Conservation (phyloP, 2,329 filamentous ascomycete species). For the Alternaria postmessia region DNA sequence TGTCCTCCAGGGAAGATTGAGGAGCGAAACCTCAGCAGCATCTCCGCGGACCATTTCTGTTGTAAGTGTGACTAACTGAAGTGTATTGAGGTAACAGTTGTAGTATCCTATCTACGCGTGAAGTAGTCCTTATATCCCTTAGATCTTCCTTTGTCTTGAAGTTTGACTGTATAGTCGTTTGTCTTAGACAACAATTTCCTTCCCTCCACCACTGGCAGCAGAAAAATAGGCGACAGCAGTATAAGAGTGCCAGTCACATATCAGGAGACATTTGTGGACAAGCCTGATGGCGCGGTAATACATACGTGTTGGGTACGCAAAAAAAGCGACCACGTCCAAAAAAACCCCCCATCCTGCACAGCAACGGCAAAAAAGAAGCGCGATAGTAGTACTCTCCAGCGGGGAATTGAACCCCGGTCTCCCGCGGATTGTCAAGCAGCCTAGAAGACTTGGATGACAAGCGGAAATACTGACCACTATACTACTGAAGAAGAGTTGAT, state of each 20-base stretch:
- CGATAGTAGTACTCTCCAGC: constrained; percentile 2
- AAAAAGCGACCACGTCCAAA: neutral
- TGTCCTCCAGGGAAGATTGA: neutral
- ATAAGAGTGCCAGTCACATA: neutral
- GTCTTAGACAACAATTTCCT: too few species aligned
- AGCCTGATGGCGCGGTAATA: neutral
- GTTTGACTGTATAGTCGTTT: too few species aligned
- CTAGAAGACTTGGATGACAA: neutral
- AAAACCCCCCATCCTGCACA: neutral
- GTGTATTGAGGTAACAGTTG: too few species aligned
- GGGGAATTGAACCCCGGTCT: constrained; percentile 6
- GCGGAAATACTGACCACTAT: constrained; percentile 9
- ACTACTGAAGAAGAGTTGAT: constrained; percentile 6
- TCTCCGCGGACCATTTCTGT: neutral
- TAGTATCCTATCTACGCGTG: too few species aligned
- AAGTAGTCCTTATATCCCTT: too few species aligned
- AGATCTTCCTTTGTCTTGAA: too few species aligned
- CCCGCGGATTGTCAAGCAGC: neutral
- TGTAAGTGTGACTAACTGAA: too few species aligned
- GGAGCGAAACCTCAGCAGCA: neutral
- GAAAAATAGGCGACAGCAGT: neutral
- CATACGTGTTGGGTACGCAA: neutral
- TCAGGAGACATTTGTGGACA: neutral
- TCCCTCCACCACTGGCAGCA: neutral
- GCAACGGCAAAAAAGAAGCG: neutral